Evolutionary conservation across 179 eudicot species (phyloP).

Genomic region (Dionaea muscipula): DNA sequence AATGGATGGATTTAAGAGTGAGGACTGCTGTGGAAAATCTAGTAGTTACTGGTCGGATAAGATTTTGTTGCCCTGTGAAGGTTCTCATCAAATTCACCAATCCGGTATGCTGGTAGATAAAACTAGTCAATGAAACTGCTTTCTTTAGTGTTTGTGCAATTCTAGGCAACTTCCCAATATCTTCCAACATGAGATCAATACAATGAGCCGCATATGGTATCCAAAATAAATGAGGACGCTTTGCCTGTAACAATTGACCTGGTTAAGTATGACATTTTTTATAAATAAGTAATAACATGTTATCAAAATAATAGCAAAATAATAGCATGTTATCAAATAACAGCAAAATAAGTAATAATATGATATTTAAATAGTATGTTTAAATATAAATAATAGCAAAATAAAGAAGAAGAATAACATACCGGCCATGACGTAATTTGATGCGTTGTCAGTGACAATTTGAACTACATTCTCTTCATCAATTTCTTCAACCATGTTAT

Average conservation of each 20-base stretch:
- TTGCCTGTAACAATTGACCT: slow-evolving; percentile 1
- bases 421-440: background rate
- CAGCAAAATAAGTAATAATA: background rate
- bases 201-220: slow-evolving; percentile 13
- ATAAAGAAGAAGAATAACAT: background rate
- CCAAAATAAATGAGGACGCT: slow-evolving; percentile 2
- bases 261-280: too few relatives aligned
- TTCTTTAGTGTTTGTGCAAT: slow-evolving; percentile 4
- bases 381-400: background rate
- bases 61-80: background rate
- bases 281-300: background rate
- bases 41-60: background rate
- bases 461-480: slow-evolving; percentile 4
- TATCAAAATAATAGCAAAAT: background rate
- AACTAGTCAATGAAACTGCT: slow-evolving; percentile 3
- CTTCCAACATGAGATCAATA: slow-evolving; percentile 9
- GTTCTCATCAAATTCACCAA: slow-evolving; percentile 1
- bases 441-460: background rate
- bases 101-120: background rate
- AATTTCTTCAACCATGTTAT: background rate
- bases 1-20: background rate
- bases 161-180: slow-evolving; percentile 5
- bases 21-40: slow-evolving; percentile 3
- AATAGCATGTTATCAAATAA: too few relatives aligned
- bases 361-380: background rate